A percentile compares a stretch with the other conserved stretches of the same genome.
phyloP scores from a whole-genome alignment of 2,329 filamentous ascomycete species.

The Setomelanomma holmii region DNA sequence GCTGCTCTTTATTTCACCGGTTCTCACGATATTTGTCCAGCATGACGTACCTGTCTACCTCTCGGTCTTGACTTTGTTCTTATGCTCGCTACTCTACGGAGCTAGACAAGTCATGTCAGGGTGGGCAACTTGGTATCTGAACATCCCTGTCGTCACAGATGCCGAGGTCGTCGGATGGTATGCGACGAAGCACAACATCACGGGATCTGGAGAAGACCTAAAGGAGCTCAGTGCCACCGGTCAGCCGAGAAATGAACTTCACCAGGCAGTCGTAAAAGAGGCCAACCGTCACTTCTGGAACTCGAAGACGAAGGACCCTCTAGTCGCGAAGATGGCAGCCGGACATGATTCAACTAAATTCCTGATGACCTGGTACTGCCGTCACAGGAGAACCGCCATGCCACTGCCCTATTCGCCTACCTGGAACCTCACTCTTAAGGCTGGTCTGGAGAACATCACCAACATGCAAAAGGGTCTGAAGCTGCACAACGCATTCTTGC shows the following conservation, averaged over 20 bases:
- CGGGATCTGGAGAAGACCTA: conserved; percentile 7
- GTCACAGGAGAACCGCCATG: conserved; percentile 50
- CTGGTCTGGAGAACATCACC: conserved; percentile 56
- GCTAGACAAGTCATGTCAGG: conserved; percentile 58
- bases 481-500: conserved; percentile 61
- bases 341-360: conserved; percentile 59
- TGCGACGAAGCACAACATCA: conserved; percentile 7
- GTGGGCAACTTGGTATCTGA: conserved; percentile 62
- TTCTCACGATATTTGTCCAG: conserved; percentile 59
- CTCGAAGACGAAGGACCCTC: conserved; percentile 48
- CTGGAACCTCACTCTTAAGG: conserved; percentile 61
- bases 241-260: conserved; percentile 46
- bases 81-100: conserved; percentile 56
- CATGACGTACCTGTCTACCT: conserved; percentile 63
- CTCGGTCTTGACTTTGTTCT: conserved; percentile 58
- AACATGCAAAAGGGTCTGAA: conserved; percentile 59
- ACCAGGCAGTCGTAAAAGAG: conserved; percentile 52
- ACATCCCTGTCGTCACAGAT: conserved; percentile 54
- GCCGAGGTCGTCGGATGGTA: conserved; percentile 56
- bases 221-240: conserved; percentile 32
- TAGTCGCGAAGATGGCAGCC: conserved; percentile 55
- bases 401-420: conserved; percentile 60
- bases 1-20: conserved; percentile 61
- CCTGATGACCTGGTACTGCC: conserved; percentile 58
- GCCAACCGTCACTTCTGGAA: conserved; percentile 48